phyloP scores from a whole-genome alignment of 2,329 filamentous ascomycete species.

The Nemania sp. region DNA sequence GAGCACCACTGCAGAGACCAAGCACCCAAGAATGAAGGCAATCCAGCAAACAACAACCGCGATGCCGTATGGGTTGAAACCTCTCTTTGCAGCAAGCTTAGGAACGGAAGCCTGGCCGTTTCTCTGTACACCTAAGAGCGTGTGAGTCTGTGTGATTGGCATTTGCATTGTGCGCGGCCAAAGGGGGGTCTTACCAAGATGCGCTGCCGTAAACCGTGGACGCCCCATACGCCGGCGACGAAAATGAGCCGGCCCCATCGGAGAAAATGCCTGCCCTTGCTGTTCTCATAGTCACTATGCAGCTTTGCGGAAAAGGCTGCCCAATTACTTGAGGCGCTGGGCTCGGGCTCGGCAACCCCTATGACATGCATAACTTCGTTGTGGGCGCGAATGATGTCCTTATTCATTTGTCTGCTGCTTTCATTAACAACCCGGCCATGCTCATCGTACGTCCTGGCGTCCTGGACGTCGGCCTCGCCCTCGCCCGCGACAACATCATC shows the following conservation, averaged over 20 bases:
- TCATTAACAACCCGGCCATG: conserved; percentile 61
- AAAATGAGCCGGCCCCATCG: conserved; percentile 44
- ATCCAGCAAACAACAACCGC: conserved; percentile 44
- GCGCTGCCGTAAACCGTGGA: conserved; percentile 58
- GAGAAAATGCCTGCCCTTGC: conserved; percentile 48
- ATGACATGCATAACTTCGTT: conserved; percentile 69
- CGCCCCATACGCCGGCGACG: conserved; percentile 54
- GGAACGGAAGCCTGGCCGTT: conserved; percentile 55
- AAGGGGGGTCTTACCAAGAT: conserved; percentile 50
- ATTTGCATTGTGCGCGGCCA: not conserved
- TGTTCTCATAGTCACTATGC: conserved; percentile 54
- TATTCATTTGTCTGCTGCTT: conserved; percentile 58
- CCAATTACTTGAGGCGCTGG: conserved; percentile 44
- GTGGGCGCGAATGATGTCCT: conserved; percentile 62
- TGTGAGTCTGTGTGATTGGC: conserved; percentile 14
- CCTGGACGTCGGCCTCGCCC: conserved; percentile 48
- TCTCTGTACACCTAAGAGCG: conserved; percentile 53
- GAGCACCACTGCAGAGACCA: conserved; percentile 41
- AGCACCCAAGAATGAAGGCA: conserved; percentile 47
- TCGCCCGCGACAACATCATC: conserved; percentile 60
- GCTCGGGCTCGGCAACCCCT: conserved; percentile 62
- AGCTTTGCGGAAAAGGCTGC: conserved; percentile 45
- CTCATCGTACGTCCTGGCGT: conserved; percentile 57
- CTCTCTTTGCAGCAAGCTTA: conserved; percentile 47
- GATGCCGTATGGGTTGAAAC: conserved; percentile 40